Evolutionary conservation across 1,284 basidiomycete genomes (phyloP), one percentile per base, ranked within the genome.

Genomic region (Rugosomyces carneus): DNA sequence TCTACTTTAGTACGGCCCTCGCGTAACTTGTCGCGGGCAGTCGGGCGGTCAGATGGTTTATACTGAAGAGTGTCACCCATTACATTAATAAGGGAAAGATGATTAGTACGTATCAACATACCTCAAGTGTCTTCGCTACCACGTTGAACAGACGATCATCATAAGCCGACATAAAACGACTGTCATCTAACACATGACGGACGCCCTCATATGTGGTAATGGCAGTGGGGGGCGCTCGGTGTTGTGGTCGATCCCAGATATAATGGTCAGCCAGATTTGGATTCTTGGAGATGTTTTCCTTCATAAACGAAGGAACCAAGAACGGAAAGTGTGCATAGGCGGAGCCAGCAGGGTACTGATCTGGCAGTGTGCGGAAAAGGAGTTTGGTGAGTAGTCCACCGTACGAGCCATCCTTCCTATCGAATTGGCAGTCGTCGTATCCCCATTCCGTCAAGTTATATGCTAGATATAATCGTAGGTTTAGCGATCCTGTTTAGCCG

Each of bases 361-460:
- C 63, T 0, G 88, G 88, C 15, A 93, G 66, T 20, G 79, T 80
- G 35, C 77, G 71, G 68, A 82, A 80, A 44, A 93, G 71, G 23
- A 93, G 70, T 54, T 76, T 81, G n/a, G 76, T 79, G 47, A 89
- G 70, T 61, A 84, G 72, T 13, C 83, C 85, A 27, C 86, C 85
- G 51, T 73, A 84, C 0, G 86, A 80, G 24, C 86, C 83, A 53
- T 89, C 82, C 37, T 73, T 59, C 34, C 67, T 59, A 60, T 87
- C 74, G 38, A 73, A 71, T 62, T 78, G 77, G 58, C 78, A 82
- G 60, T 89, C 81, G 47, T 80, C 69, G 58, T 78, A 87, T 32
- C 87, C 86, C 86, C 87, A 90, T 3, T 76, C 65, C 3, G 89
- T 91, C 18, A 89, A 64, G 59, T 85, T 86, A 55, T 65, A 71